Percentiles rank a stretch among this genome's conserved stretches.
phyloP scores from a whole-genome alignment of 176 grass and related monocot genomes.

The Oryza meridionalis region DNA sequence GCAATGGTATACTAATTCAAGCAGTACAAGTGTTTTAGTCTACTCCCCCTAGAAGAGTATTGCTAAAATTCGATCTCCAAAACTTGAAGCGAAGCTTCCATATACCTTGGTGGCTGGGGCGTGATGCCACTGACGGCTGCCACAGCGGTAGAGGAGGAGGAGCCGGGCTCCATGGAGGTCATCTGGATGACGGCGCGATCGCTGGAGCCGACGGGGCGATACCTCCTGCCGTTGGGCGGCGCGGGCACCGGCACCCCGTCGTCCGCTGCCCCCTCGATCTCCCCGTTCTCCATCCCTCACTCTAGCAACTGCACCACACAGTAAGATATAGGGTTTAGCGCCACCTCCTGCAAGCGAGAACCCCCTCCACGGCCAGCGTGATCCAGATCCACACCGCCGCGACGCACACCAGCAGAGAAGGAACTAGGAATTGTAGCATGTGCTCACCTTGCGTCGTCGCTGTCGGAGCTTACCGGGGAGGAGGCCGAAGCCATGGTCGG shows the following conservation, averaged over 20 bases:
- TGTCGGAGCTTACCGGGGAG: too few species aligned
- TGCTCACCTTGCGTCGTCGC: too few species aligned
- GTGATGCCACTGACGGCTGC: slow-evolving; percentile 16
- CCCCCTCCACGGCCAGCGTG: neutral
- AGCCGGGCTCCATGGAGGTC: slow-evolving; percentile 63
- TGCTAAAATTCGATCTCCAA: too few species aligned
- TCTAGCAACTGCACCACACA: too few species aligned
- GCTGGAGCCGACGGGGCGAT: slow-evolving; percentile 53
- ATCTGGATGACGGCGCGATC: slow-evolving; percentile 74
- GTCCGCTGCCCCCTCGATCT: slow-evolving; percentile 62
- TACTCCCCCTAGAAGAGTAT: too few species aligned
- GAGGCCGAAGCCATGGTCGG: too few species aligned
- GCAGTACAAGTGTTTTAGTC: neutral
- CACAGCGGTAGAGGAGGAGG: slow-evolving; percentile 34
- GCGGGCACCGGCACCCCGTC: slow-evolving; percentile 60
- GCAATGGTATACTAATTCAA: neutral
- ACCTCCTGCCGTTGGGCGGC: slow-evolving; percentile 54
- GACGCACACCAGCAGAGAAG: too few species aligned
- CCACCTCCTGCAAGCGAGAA: too few species aligned
- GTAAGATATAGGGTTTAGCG: slow-evolving; percentile 41
- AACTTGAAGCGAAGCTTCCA: neutral
- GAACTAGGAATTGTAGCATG: too few species aligned
- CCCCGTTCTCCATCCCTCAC: slow-evolving; percentile 77
- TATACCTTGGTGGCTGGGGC: slow-evolving; percentile 55
- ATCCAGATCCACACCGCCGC: slow-evolving; percentile 37